Base-by-base conservation (phyloP, 306 rosid species). In the Citrullus colocynthis region DNA sequence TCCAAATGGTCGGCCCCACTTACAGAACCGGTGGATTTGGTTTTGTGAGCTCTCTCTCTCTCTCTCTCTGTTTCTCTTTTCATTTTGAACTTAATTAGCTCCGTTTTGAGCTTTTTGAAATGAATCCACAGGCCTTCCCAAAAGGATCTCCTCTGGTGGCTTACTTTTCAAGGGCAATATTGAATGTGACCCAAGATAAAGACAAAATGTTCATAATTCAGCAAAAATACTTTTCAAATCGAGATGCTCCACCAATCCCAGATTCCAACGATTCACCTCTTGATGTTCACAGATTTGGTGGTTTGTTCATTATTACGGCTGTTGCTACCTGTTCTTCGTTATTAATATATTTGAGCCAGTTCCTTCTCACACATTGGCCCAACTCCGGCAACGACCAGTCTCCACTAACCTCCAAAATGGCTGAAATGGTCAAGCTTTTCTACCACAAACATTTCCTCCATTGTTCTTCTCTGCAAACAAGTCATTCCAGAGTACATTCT, bases 1-100 rank as follows among this genome's bases (percentile, higher is more conserved):
- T 82, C 58, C 76, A 72, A 13, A 75, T 60, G 81, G 81, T 57
- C 72, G 89, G 87, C 18, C 91, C 91, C 6, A 75, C 58, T 11
- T 88, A 84, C 83, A 82, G 58, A 77, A 79, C 85, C 0, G 86
- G 59, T 7, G 89, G 91, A n/a, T 82, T 86, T 6, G 89, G 86
- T 67, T 85, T 87, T 44, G 88, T 87, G 45, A 85, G 88, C 83
- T 76, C 37, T 12, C 15, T 36, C 36, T 3, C 15, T 36, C 36
- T 3, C 17, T 7, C 3, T 24, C 28, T 24, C 28, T 24, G 28
- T 57, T 28, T 66, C 2, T 37, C 32, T 13, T 24, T 0, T 16
- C 48, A 18, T 52, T 34, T 75, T 7, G 13, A 44, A 20, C 58
- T 32, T 32, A 32, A 32, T 14, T 21, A 70, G 9, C 13, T 45